Evolutionary conservation across 108 stramenopile genomes (phyloP), one percentile per base, ranked within the genome.

Genomic region (Cyclotella sp.): DNA sequence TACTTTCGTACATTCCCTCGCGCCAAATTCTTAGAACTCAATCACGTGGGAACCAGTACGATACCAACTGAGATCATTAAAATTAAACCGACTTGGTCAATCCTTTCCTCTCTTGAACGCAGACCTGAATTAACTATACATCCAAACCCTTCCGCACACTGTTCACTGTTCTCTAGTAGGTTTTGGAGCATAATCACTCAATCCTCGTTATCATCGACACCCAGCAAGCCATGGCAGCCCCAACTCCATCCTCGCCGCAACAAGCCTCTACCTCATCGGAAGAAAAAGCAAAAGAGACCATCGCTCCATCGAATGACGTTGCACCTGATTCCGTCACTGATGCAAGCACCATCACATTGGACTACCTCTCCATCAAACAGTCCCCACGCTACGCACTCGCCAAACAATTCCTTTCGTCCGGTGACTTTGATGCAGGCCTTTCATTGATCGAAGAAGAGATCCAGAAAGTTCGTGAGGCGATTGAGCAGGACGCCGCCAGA

Each of bases 361-460:
- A 30, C 3, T 26, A 45, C 24, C 52, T 29, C n/a, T 21, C 77
- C 15, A 78, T 84, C 34, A 86, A 89, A 69, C 42, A 55, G 11
- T 88, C 86, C 21, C 63, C 70, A 19, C 61, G 53, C 29, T 91
- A 85, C 70, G 16, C 60, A 7, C 16, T 77, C 3, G 87, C 88
- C 63, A 86, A 88, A 49, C 62, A 61, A n/a, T 54, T 86, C 24
- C 75, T 93, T 57, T 53, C 74, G 3, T 65, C 61, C 10, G 93
- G 88, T 16, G 64, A 84, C 27, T 88, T 91, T 58, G 90, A 91
- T 30, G 75, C 76, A 19, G 89, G 89, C 0, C 47, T 93, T 22
- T 75, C 83, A 24, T 26, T 57, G 24, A 26, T 57, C 4, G 55
- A 57, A 26, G 12, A 21, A 3, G 55, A 21, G 24, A 8, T 57